Percentiles rank a stretch among this genome's conserved stretches.
Conservation (phyloP, 2,329 filamentous ascomycete species). For the Lecanicillium sp. region DNA sequence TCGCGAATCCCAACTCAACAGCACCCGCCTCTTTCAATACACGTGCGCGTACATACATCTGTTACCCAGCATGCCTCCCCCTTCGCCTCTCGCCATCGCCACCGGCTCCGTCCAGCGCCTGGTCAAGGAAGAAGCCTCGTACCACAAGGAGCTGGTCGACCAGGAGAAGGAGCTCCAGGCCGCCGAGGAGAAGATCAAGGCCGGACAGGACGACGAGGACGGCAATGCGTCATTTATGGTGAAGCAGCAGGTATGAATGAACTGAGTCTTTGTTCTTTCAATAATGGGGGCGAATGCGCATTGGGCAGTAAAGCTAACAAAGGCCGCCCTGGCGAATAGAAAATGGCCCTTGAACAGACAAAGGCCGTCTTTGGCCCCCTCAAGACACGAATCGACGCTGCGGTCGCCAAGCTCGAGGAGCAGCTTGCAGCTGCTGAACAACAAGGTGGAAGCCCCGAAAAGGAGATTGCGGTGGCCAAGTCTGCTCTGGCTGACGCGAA, state of each 20-base stretch:
- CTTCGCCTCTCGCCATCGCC: conserved; percentile 68
- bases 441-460: conserved; percentile 30
- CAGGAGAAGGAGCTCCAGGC: conserved; percentile 66
- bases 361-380: conserved; percentile 72
- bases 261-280: neutral
- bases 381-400: conserved; percentile 61
- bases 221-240: conserved; percentile 72
- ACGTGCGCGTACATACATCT: no score
- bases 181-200: conserved; percentile 53
- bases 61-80: conserved; percentile 59
- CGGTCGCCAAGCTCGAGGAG: conserved; percentile 66
- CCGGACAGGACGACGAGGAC: conserved; percentile 46
- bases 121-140: conserved; percentile 84
- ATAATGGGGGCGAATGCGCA: no score
- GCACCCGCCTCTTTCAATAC: no score
- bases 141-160: conserved; percentile 74
- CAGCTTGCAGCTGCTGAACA: conserved; percentile 60
- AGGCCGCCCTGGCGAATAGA: conserved; percentile 40
- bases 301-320: no score
- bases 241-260: conserved; percentile 71
- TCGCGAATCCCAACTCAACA: no score
- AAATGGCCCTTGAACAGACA: conserved; percentile 78
- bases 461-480: conserved; percentile 49
- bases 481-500: conserved; percentile 44
- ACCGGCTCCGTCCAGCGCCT: conserved; percentile 75